Percentiles rank a stretch among this genome's conserved stretches.
Conservation (phyloP, 257 asterid genomes). For the Thymus quinquecostatus region DNA sequence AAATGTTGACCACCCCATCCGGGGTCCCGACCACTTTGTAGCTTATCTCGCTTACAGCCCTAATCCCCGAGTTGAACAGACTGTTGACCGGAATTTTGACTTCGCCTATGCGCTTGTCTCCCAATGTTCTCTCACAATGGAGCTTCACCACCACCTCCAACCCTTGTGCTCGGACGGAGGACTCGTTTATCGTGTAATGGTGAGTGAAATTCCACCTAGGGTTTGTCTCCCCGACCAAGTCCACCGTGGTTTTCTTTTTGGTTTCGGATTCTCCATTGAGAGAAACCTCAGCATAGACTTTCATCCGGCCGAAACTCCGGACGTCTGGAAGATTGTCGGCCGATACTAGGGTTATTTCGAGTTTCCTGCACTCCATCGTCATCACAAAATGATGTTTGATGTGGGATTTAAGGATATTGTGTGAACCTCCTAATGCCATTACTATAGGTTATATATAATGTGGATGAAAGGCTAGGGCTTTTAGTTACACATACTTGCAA, state of each 20-base stretch:
- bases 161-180: not conserved
- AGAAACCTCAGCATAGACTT: constrained; percentile 23
- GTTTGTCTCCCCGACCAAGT: constrained; percentile 15
- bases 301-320: not conserved
- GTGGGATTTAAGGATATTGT: not conserved
- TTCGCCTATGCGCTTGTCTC: constrained; percentile 29
- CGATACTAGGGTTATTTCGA: constrained; percentile 5
- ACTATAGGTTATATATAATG: not conserved
- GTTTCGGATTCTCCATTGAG: constrained; percentile 9
- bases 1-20: constrained; percentile 21
- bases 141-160: constrained; percentile 18
- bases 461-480: too few relatives aligned
- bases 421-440: not conserved
- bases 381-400: not conserved
- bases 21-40: not conserved
- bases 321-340: constrained; percentile 21
- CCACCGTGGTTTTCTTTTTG: not conserved
- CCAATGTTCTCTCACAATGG: constrained; percentile 15
- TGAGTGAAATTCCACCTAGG: constrained; percentile 35
- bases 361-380: constrained; percentile 10
- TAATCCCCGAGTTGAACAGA: constrained; percentile 27
- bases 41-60: not conserved
- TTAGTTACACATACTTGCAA: too few relatives aligned
- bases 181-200: constrained; percentile 25
- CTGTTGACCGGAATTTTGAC: constrained; percentile 33